Evolutionary conservation across 306 rosid genomes (phyloP).

Genomic region (Cicer yamashitae): DNA sequence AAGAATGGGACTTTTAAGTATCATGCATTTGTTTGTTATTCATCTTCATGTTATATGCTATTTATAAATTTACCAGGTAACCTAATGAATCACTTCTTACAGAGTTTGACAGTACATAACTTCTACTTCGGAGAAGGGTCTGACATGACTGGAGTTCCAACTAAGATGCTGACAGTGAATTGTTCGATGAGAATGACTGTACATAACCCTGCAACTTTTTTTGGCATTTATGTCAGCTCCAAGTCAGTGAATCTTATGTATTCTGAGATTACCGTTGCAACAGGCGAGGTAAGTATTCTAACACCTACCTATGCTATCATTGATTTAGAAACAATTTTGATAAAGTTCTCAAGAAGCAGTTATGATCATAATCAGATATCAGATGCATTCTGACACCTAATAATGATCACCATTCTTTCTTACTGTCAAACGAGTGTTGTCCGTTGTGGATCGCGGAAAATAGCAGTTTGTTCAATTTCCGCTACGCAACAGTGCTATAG

Average conservation of each 20-base stretch:
- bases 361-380: too few relatives aligned
- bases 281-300: constrained; percentile 70
- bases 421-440: too few relatives aligned
- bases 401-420: constrained; percentile 11
- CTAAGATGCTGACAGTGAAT: constrained; percentile 79
- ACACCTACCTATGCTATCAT: not conserved
- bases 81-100: constrained; percentile 41
- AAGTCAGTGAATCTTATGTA: constrained; percentile 72
- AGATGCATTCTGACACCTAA: not conserved
- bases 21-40: constrained; percentile 14
- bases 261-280: constrained; percentile 73
- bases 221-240: constrained; percentile 77
- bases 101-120: constrained; percentile 78
- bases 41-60: not conserved
- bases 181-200: constrained; percentile 72
- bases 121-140: constrained; percentile 81
- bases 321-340: not conserved
- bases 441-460: too few relatives aligned
- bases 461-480: too few relatives aligned
- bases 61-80: constrained; percentile 23
- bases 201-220: constrained; percentile 84
- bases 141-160: constrained; percentile 85
- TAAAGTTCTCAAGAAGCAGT: not conserved
- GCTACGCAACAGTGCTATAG: too few relatives aligned
- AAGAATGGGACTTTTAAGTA: constrained; percentile 2